phyloP scores from a whole-genome alignment of 805 yeast species.

The Wickerhamiella australiensis region DNA sequence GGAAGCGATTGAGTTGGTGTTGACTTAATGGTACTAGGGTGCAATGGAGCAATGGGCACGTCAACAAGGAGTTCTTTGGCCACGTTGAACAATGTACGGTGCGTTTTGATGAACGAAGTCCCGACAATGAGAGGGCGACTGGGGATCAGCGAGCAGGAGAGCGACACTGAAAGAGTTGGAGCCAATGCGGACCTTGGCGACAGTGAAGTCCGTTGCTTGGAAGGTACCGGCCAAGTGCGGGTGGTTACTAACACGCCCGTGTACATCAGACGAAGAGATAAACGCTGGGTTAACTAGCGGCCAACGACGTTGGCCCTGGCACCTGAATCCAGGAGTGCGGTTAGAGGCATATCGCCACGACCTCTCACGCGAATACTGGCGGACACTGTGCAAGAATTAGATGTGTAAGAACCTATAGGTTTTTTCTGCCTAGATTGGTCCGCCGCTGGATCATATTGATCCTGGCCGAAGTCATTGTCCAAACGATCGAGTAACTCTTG shows the following conservation, averaged over 20 bases:
- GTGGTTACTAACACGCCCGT: background rate
- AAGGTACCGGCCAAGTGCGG: background rate
- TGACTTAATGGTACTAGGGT: background rate
- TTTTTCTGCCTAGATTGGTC: too few relatives aligned
- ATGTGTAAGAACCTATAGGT: too few relatives aligned
- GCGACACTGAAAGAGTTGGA: background rate
- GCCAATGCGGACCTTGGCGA: background rate
- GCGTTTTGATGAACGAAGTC: background rate
- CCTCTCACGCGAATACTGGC: too few relatives aligned
- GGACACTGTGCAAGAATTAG: too few relatives aligned
- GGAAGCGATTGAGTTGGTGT: background rate
- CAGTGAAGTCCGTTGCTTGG: background rate
- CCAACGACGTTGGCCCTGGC: background rate
- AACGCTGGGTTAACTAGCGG: background rate
- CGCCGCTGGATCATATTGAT: too few relatives aligned
- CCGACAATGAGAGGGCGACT: background rate
- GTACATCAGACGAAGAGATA: background rate
- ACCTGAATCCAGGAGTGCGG: background rate
- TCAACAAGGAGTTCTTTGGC: background rate
- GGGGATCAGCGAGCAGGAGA: background rate
- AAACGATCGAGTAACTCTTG: too few relatives aligned
- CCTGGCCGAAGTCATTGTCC: too few relatives aligned
- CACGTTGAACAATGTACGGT: background rate
- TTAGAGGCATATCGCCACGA: too few relatives aligned
- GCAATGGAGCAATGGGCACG: background rate